phyloP scores from a whole-genome alignment of 2,329 filamentous ascomycete species.

The Incumbomyces lentus region DNA sequence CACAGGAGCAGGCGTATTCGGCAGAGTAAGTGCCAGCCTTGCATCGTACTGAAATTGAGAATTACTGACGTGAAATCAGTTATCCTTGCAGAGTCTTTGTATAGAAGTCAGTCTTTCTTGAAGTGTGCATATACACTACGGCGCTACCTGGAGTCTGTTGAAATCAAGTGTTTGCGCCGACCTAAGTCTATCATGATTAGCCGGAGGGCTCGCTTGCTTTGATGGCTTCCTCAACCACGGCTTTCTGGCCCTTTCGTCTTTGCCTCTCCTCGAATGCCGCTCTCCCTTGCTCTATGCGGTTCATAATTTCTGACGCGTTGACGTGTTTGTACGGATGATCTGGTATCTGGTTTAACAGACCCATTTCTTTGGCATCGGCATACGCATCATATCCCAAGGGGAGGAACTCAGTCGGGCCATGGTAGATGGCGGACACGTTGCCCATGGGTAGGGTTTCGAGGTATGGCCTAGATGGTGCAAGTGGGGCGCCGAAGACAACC shows the following conservation, averaged over 20 bases:
- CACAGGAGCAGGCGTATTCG: slow-evolving; percentile 58
- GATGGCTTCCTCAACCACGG: slow-evolving; percentile 56
- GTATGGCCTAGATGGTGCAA: slow-evolving; percentile 70
- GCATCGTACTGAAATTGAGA: background rate
- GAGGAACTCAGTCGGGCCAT: slow-evolving; percentile 92
- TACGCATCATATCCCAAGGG: slow-evolving; percentile 70
- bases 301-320: slow-evolving; percentile 85
- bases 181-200: no score
- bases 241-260: slow-evolving; percentile 79
- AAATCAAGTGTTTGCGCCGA: slow-evolving; percentile 4
- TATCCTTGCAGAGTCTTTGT: slow-evolving; percentile 39
- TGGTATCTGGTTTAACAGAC: slow-evolving; percentile 71
- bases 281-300: slow-evolving; percentile 76
- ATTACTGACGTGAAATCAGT: slow-evolving; percentile 22
- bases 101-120: slow-evolving; percentile 14
- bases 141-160: slow-evolving; percentile 5
- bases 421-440: slow-evolving; percentile 72
- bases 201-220: slow-evolving; percentile 45
- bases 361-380: slow-evolving; percentile 65
- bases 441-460: slow-evolving; percentile 64
- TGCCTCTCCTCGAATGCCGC: slow-evolving; percentile 87
- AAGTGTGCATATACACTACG: slow-evolving; percentile 1
- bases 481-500: slow-evolving; percentile 82
- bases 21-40: slow-evolving; percentile 33
- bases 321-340: slow-evolving; percentile 73